Conservation (phyloP, 2,329 filamentous ascomycete species). For the Colletotrichum cuscutae region DNA sequence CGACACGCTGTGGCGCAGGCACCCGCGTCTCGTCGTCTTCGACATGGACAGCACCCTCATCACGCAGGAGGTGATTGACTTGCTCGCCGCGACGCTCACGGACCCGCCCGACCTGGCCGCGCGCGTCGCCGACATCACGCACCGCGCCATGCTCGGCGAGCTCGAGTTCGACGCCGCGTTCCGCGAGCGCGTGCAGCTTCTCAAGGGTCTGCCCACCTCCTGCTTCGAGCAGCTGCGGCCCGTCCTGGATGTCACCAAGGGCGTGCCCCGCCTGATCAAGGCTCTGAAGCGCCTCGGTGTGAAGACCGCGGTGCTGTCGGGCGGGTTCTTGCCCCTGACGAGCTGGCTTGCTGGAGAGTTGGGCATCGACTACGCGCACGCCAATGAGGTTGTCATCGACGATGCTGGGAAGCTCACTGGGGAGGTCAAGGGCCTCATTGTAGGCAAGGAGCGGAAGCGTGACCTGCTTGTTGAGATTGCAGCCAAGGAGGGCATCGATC, state of each 20-base stretch:
- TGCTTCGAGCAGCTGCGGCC: constrained; percentile 83
- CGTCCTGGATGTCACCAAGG: constrained; percentile 82
- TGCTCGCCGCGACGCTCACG: constrained; percentile 83
- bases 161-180: constrained; percentile 90
- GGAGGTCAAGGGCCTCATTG: constrained; percentile 76
- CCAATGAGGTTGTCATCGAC: constrained; percentile 82
- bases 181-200: constrained; percentile 80
- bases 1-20: constrained; percentile 78
- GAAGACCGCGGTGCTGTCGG: constrained; percentile 90
- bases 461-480: constrained; percentile 79
- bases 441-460: constrained; percentile 80
- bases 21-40: constrained; percentile 91
- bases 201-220: constrained; percentile 81
- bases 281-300: constrained; percentile 82
- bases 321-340: constrained; percentile 91
- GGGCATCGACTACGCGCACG: constrained; percentile 87
- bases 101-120: constrained; percentile 78
- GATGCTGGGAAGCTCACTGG: constrained; percentile 72
- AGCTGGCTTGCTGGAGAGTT: constrained; percentile 84
- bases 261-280: constrained; percentile 78
- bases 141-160: constrained; percentile 94
- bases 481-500: constrained; percentile 69
- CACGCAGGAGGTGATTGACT: constrained; percentile 96
- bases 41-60: constrained; percentile 99
- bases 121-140: constrained; percentile 88